Conservation (phyloP, 2,329 filamentous ascomycete genomes). For the Aureobasidium sp. region DNA sequence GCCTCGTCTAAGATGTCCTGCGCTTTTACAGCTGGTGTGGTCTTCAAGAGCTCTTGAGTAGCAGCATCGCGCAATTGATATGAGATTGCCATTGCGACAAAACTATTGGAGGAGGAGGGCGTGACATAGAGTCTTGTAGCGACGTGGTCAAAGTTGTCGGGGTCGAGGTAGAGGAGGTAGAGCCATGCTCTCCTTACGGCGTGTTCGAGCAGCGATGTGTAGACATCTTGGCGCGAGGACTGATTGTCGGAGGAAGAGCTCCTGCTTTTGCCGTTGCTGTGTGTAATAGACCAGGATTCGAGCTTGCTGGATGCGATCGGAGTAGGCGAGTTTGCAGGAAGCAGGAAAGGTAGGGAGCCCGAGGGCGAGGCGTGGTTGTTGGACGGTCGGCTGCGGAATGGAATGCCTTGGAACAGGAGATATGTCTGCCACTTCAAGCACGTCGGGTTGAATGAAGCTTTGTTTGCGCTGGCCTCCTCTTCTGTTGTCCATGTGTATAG, state of each 20-base stretch:
- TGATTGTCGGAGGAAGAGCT: background rate
- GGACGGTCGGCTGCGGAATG: slow-evolving; percentile 61
- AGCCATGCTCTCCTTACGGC: slow-evolving; percentile 83
- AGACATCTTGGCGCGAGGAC: slow-evolving; percentile 55
- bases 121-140: slow-evolving; percentile 65
- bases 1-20: slow-evolving; percentile 54
- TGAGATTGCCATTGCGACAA: slow-evolving; percentile 58
- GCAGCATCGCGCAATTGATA: slow-evolving; percentile 67
- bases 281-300: slow-evolving; percentile 53
- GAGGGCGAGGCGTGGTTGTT: slow-evolving; percentile 91
- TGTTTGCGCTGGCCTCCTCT: slow-evolving; percentile 52
- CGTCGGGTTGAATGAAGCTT: slow-evolving; percentile 80
- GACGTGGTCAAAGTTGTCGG: slow-evolving; percentile 57
- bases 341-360: slow-evolving; percentile 80
- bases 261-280: background rate
- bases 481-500: slow-evolving; percentile 72
- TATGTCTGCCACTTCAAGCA: slow-evolving; percentile 98
- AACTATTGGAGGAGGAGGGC: slow-evolving; percentile 49
- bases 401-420: slow-evolving; percentile 66
- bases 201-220: slow-evolving; percentile 68
- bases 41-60: slow-evolving; percentile 63
- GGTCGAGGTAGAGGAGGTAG: slow-evolving; percentile 71
- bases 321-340: slow-evolving; percentile 43
- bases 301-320: slow-evolving; percentile 57
- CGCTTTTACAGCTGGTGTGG: slow-evolving; percentile 27